Base-by-base conservation (phyloP, 2,329 filamentous ascomycete genomes). In the Venturia oleaginea region DNA sequence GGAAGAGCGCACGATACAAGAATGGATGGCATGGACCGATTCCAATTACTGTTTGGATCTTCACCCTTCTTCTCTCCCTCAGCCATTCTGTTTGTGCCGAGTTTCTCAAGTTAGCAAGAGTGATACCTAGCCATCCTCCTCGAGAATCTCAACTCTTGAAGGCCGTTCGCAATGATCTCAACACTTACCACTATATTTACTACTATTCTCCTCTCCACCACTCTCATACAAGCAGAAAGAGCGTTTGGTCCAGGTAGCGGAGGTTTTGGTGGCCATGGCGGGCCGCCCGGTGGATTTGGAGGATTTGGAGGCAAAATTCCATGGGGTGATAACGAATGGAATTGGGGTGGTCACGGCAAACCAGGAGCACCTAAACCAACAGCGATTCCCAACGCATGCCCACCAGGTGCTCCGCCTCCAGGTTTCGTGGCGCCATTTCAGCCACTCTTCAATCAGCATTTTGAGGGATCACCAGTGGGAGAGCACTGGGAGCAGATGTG, bases 401-500 rank as follows among this genome's bases (percentile, higher is more conserved):
- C 59, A 42, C 22, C 59, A 2, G 59, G 24, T 22, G 34, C 37
- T 27, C 37, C 37, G 15, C 34, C 59, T 4, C 59, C 59, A 22
- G 40, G 40, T 10, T 60, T 38, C 27, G 40, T 43, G 11, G 37
- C 40, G 13, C 59, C 59, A 30, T 60, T 60, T 27, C 59, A 60
- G 32, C 59, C 34, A 19, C 34, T 60, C 37, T 43, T 60, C 37
- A 40, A 40, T 17, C 34, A 40, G 37, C 59, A 60, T 27, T 60
- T 38, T 19, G 37, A 60, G 17, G 22, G 22, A 17, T 24, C 34
- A 17, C 34, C 34, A 27, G 13, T 27, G 7, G 59, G 40, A 27
- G 37, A 60, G n/a, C 59, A 60, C 24, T 60, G 59, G 59, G 37
- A 60, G n/a, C 59, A 60, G 37, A 60, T 60, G 59, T 60, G 59